phyloP scores from a whole-genome alignment of 2,329 filamentous ascomycete genomes.

The Gaeumannomyces tritici region DNA sequence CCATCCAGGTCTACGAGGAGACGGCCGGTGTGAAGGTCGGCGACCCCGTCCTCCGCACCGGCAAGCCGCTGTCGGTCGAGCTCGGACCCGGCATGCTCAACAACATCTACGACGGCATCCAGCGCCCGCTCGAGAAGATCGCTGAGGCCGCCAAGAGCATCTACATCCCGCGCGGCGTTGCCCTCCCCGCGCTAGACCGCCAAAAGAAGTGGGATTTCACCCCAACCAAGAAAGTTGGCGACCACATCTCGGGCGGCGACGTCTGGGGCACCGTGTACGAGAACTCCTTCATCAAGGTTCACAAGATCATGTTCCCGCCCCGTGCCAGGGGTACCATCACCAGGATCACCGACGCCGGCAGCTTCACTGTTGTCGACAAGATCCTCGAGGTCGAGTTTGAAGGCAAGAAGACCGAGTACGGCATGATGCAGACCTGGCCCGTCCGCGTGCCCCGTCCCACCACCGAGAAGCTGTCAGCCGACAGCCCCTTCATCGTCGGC shows the following conservation, averaged over 20 bases:
- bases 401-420: slow-evolving; percentile 85
- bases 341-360: slow-evolving; percentile 77
- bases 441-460: slow-evolving; percentile 90
- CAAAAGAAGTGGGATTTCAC: slow-evolving; percentile 95
- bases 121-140: slow-evolving; percentile 85
- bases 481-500: slow-evolving; percentile 88
- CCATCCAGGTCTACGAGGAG: slow-evolving; percentile 98
- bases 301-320: slow-evolving; percentile 88
- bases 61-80: slow-evolving; percentile 95
- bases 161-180: slow-evolving; percentile 93
- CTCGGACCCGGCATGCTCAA: slow-evolving; percentile 95
- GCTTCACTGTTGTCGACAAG: slow-evolving; percentile 89
- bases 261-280: slow-evolving; percentile 92
- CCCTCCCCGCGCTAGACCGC: slow-evolving; percentile 79
- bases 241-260: slow-evolving; percentile 93
- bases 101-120: slow-evolving; percentile 99
- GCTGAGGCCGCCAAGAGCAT: slow-evolving; percentile 71
- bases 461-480: slow-evolving; percentile 82
- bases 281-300: slow-evolving; percentile 88
- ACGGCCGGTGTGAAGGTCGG: slow-evolving; percentile 97
- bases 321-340: slow-evolving; percentile 88
- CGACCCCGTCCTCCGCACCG: slow-evolving; percentile 81
- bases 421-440: slow-evolving; percentile 99
- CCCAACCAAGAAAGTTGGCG: slow-evolving; percentile 83
- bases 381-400: slow-evolving; percentile 96